phyloP scores from a whole-genome alignment of 441 rosid species.

The Brassica balearica region DNA sequence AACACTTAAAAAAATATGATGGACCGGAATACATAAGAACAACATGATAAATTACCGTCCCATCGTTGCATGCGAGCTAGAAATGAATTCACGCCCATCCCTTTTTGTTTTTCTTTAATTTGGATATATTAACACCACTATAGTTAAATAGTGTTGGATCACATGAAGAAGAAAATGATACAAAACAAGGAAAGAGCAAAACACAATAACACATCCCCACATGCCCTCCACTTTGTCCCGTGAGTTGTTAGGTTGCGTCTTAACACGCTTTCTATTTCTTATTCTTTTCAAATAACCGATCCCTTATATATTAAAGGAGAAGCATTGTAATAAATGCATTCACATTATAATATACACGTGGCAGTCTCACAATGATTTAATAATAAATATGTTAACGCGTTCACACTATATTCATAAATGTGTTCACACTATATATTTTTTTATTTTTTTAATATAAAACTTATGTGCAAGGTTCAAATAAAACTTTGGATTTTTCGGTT shows the following conservation, averaged over 20 bases:
- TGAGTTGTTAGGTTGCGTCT: conserved; percentile 40
- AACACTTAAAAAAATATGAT: conserved; percentile 1
- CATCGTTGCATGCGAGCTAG: conserved; percentile 11
- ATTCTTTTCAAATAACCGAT: neutral
- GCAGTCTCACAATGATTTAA: too few relatives aligned
- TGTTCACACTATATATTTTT: too few relatives aligned
- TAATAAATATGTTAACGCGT: too few relatives aligned
- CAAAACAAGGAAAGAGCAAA: conserved; percentile 40
- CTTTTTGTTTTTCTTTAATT: neutral
- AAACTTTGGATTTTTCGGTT: too few relatives aligned
- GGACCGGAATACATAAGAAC: conserved; percentile 1
- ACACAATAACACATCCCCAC: conserved; percentile 42
- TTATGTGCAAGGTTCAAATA: too few relatives aligned
- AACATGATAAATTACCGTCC: neutral
- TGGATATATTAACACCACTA: neutral
- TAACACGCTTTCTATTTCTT: conserved; percentile 29
- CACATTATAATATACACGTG: too few relatives aligned
- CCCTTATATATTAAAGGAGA: too few relatives aligned
- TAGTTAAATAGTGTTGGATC: conserved; percentile 40
- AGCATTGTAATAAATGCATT: too few relatives aligned
- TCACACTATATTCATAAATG: too few relatives aligned
- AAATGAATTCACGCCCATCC: conserved; percentile 16
- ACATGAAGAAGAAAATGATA: conserved; percentile 27
- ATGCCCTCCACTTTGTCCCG: conserved; percentile 44
- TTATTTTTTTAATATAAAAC: too few relatives aligned